Percentiles rank a stretch among this genome's conserved stretches.
phyloP scores from a whole-genome alignment of 1,139 yeast genomes.

The Nadsonia commutata region DNA sequence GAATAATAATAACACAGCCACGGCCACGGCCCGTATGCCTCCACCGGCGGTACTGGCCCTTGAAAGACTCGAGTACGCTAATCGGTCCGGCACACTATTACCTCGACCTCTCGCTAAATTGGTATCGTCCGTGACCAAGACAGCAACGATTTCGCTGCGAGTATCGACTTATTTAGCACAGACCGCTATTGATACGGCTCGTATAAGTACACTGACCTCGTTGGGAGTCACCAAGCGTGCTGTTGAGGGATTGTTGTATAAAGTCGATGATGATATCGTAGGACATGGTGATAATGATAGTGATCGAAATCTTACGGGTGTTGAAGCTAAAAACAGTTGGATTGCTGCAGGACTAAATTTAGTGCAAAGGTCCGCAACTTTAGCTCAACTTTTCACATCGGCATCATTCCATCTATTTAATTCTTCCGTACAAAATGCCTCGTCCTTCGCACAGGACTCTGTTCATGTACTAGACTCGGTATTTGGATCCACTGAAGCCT shows the following conservation, averaged over 20 bases:
- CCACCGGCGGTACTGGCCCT: slow-evolving; percentile 4
- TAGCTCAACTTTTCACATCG: slow-evolving; percentile 19
- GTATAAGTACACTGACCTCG: slow-evolving; percentile 17
- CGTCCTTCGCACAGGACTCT: slow-evolving; percentile 19
- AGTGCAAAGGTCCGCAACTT: slow-evolving; percentile 16
- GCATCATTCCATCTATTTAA: slow-evolving; percentile 19
- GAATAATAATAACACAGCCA: background rate
- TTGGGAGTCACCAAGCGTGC: slow-evolving; percentile 19
- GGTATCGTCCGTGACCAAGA: slow-evolving; percentile 17
- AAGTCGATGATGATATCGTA: slow-evolving; percentile 19
- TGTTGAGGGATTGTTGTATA: slow-evolving; percentile 17
- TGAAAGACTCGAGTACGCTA: background rate
- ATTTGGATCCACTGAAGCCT: slow-evolving; percentile 23
- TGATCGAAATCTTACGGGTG: too few relatives aligned
- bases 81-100: slow-evolving; percentile 13
- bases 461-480: slow-evolving; percentile 20
- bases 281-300: slow-evolving; percentile 8
- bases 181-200: slow-evolving; percentile 16
- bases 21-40: slow-evolving; percentile 2
- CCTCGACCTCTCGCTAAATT: slow-evolving; percentile 18
- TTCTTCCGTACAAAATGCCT: slow-evolving; percentile 15
- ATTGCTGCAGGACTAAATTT: slow-evolving; percentile 12
- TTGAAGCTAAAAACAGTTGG: too few relatives aligned
- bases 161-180: slow-evolving; percentile 18
- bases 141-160: slow-evolving; percentile 18